Conservation (phyloP, 2,329 filamentous ascomycete species). For the Pyrenophora graminea region DNA sequence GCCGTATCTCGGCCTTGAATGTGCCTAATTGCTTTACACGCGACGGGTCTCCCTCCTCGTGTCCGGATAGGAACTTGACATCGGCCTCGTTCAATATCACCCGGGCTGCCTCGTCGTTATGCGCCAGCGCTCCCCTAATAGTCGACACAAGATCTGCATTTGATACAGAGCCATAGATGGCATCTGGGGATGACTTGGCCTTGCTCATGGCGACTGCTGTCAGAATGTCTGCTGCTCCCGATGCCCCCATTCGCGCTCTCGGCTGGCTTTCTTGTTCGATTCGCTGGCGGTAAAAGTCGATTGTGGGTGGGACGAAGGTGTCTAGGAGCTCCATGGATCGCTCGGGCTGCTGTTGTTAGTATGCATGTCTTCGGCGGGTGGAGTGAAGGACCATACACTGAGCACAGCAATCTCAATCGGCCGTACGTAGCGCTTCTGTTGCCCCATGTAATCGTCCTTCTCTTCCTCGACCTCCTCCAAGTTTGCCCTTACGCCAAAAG, state of each 20-base stretch:
- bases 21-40: conserved; percentile 59
- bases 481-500: conserved; percentile 46
- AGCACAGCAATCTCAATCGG: conserved; percentile 49
- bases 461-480: conserved; percentile 37
- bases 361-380: neutral
- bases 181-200: conserved; percentile 32
- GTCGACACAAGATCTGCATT: conserved; percentile 56
- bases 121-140: conserved; percentile 54
- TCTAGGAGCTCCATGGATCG: conserved; percentile 54
- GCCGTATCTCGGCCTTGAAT: conserved; percentile 57
- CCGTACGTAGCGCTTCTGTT: conserved; percentile 37
- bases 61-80: conserved; percentile 53
- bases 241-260: conserved; percentile 39
- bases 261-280: conserved; percentile 45
- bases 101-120: conserved; percentile 56
- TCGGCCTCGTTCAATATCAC: conserved; percentile 57
- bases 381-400: conserved; percentile 36
- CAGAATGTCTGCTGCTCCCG: conserved; percentile 42
- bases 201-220: conserved; percentile 42
- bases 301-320: conserved; percentile 51
- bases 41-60: conserved; percentile 45
- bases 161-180: conserved; percentile 61
- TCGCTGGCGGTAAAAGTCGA: conserved; percentile 55
- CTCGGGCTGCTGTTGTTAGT: conserved; percentile 44
- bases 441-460: conserved; percentile 20